These are phyloP conservation scores for Chloroidium sp. DNA, from an alignment of 163 green algal species.

Conservation along the genomic window DNA sequence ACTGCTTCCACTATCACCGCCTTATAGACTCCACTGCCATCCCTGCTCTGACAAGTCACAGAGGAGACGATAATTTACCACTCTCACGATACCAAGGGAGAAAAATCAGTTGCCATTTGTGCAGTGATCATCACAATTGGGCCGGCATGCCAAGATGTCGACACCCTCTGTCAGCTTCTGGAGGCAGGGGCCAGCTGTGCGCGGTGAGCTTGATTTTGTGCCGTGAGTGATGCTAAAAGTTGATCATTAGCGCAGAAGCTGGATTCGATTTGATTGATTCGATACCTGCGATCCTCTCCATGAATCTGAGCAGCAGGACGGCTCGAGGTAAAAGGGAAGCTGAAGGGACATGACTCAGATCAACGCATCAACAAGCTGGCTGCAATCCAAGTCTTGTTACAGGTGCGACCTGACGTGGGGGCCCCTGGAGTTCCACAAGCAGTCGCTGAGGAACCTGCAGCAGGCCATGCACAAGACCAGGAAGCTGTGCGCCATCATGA, in stretches of 20 bases:
- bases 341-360: neutral
- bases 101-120: neutral
- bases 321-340: neutral
- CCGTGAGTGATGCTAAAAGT: neutral
- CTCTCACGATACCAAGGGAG: neutral
- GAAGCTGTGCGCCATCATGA: slow-evolving; percentile 69
- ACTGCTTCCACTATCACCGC: neutral
- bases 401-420: slow-evolving; percentile 32
- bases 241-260: neutral
- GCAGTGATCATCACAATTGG: slow-evolving; percentile 75
- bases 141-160: slow-evolving; percentile 71
- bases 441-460: slow-evolving; percentile 62
- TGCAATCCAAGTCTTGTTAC: neutral
- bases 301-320: neutral
- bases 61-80: neutral
- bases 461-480: slow-evolving; percentile 61
- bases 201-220: slow-evolving; percentile 35
- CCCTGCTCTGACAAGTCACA: neutral
- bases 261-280: no score
- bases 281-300: neutral
- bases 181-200: slow-evolving; percentile 48
- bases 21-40: neutral
- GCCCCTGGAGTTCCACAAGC: slow-evolving; percentile 57
- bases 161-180: slow-evolving; percentile 62
- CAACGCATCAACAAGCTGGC: neutral